A percentile compares a stretch with the other conserved stretches of the same genome.
Conservation (phyloP, 768 basidiomycete species). For the Chlorophyllum brunneum region DNA sequence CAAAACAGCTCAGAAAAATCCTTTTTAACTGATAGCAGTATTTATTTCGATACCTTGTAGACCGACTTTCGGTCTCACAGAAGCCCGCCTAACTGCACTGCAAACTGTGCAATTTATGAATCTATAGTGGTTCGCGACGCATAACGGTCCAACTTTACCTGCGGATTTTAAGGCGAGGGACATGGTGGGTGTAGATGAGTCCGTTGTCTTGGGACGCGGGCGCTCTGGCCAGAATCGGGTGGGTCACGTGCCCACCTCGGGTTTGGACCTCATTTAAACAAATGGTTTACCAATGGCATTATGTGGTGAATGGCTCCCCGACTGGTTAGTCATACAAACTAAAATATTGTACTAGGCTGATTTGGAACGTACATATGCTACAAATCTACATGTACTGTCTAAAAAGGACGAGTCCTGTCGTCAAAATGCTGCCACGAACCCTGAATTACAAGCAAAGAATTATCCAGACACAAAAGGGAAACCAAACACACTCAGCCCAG, state of each 20-base stretch:
- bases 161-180: conserved; percentile 39
- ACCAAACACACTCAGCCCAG: background rate
- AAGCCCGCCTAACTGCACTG: conserved; percentile 39
- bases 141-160: conserved; percentile 24
- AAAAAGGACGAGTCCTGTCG: background rate
- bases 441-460: too few species aligned
- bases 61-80: conserved; percentile 41
- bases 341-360: too few species aligned
- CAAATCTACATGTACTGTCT: background rate
- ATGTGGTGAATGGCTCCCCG: too few species aligned
- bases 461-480: background rate
- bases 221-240: conserved; percentile 8
- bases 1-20: conserved; percentile 14
- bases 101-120: conserved; percentile 15
- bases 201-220: background rate
- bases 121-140: background rate
- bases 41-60: conserved; percentile 31
- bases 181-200: conserved; percentile 32
- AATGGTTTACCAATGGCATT: too few species aligned
- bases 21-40: background rate
- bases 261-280: background rate
- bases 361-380: background rate
- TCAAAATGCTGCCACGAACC: background rate
- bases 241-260: conserved; percentile 7
- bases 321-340: too few species aligned